Evolutionary conservation across 768 basidiomycete species (phyloP).

Genomic region (Brasilioporus rufonigricans): DNA sequence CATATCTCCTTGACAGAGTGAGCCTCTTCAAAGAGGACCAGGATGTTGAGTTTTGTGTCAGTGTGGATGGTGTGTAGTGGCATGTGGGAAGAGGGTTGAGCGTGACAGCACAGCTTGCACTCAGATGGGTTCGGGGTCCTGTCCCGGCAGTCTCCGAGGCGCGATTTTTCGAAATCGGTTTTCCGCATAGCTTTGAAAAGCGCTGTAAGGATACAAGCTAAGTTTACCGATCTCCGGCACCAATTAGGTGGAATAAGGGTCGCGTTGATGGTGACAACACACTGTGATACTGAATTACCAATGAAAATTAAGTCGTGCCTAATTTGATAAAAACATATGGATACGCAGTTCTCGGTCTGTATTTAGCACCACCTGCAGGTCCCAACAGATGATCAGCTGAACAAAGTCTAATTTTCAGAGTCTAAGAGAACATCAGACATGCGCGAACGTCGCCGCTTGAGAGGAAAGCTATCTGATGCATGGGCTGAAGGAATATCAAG

Average conservation of each 20-base stretch:
- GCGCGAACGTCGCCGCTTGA: slow-evolving; percentile 49
- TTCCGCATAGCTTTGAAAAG: too few relatives aligned
- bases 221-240: slow-evolving; percentile 11
- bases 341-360: slow-evolving; percentile 15
- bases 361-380: slow-evolving; percentile 9
- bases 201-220: slow-evolving; percentile 8
- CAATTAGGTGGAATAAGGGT: slow-evolving; percentile 1
- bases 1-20: too few relatives aligned
- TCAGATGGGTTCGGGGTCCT: too few relatives aligned
- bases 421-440: slow-evolving; percentile 31
- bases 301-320: slow-evolving; percentile 25
- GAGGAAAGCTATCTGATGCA: slow-evolving; percentile 28
- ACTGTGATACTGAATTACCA: slow-evolving; percentile 6
- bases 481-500: slow-evolving; percentile 33
- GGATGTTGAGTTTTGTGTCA: too few relatives aligned
- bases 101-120: too few relatives aligned
- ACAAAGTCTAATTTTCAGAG: slow-evolving; percentile 25
- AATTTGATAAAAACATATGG: slow-evolving; percentile 21
- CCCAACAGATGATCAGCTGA: slow-evolving; percentile 7
- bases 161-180: too few relatives aligned
- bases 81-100: too few relatives aligned
- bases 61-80: too few relatives aligned
- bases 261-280: slow-evolving; percentile 5
- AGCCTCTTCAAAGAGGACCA: too few relatives aligned
- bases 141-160: too few relatives aligned